A percentile compares a stretch with the other conserved stretches of the same genome.
phyloP scores from a whole-genome alignment of 176 grass and related monocot species.

The Bothriochloa decipiens region DNA sequence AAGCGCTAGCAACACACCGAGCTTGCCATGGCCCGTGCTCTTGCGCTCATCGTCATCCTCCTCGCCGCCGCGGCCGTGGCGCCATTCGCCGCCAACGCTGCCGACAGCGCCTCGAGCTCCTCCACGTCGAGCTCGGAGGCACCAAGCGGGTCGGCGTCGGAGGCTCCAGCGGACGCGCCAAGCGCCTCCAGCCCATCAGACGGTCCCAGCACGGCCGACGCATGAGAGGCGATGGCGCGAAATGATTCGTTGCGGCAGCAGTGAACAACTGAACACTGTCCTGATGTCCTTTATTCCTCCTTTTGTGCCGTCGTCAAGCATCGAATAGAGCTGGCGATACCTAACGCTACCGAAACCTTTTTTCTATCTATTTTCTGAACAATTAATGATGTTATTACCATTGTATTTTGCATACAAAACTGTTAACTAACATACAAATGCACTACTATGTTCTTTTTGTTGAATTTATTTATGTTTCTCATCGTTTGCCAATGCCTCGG shows the following conservation, averaged over 20 bases:
- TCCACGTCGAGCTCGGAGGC: neutral
- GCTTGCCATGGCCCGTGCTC: conserved; percentile 5
- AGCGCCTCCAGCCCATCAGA: neutral
- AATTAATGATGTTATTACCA: neutral
- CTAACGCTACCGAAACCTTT: neutral
- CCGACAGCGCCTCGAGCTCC: neutral
- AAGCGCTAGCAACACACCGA: neutral
- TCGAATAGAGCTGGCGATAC: too few relatives aligned
- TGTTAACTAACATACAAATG: neutral
- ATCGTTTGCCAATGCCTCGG: neutral
- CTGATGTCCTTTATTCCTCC: neutral
- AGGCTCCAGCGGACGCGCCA: neutral
- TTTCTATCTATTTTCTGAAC: neutral
- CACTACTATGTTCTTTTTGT: neutral
- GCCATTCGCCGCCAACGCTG: neutral
- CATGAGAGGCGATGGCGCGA: neutral
- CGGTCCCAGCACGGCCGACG: neutral
- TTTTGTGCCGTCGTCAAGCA: neutral
- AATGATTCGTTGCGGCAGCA: neutral
- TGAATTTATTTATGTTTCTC: neutral
- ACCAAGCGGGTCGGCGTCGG: neutral
- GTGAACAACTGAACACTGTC: neutral
- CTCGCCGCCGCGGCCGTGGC: conserved; percentile 17
- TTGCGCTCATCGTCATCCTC: conserved; percentile 34
- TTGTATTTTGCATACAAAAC: neutral